Conservation (phyloP, 495 filamentous ascomycete species). For the Neurospora cerealis region DNA sequence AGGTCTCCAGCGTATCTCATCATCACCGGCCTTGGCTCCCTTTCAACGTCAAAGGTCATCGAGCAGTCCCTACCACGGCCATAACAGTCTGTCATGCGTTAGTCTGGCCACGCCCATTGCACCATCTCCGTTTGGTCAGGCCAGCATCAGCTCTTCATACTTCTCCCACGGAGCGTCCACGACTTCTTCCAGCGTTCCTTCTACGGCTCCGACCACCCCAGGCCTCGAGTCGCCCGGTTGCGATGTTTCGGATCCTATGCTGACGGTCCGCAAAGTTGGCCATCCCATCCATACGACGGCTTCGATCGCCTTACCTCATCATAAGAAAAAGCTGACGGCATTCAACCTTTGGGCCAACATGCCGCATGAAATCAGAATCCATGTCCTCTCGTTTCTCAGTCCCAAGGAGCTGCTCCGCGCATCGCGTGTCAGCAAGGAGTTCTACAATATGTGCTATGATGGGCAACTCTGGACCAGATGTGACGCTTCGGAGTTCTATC, state of each 20-base stretch:
- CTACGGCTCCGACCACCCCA: constrained; percentile 45
- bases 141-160: constrained; percentile 45
- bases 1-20: constrained; percentile 79
- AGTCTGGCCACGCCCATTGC: constrained; percentile 53
- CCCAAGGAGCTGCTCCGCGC: constrained; percentile 77
- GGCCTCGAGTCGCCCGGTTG: constrained; percentile 25
- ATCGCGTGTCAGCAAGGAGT: constrained; percentile 69
- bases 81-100: constrained; percentile 65
- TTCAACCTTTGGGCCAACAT: constrained; percentile 74
- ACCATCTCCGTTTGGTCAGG: constrained; percentile 40
- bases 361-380: constrained; percentile 71
- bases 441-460: constrained; percentile 84
- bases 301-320: constrained; percentile 52
- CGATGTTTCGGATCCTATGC: constrained; percentile 24
- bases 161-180: constrained; percentile 47
- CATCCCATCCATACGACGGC: constrained; percentile 23
- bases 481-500: constrained; percentile 81
- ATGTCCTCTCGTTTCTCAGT: constrained; percentile 63
- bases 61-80: constrained; percentile 50
- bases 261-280: constrained; percentile 26
- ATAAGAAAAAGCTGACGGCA: constrained; percentile 36
- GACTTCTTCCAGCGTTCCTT: constrained; percentile 55
- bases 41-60: constrained; percentile 54
- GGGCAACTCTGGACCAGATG: constrained; percentile 85
- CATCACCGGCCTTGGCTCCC: constrained; percentile 64